Base-by-base conservation (phyloP, 176 grass and related monocot genomes). In the Carex littledalei region DNA sequence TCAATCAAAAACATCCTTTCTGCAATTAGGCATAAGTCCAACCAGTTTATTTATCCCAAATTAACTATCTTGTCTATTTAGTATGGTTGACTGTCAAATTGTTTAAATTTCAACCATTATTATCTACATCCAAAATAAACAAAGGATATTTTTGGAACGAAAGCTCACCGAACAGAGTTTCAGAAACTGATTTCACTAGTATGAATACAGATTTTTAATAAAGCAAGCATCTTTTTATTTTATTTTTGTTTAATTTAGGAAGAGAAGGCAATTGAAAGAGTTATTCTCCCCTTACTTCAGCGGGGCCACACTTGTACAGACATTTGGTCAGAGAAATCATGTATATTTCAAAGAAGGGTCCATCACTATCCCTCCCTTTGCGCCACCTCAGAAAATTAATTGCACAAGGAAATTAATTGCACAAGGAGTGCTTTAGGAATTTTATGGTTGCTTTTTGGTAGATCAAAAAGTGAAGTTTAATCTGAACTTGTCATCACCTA, bases 341-440 rank as follows among this genome's bases (percentile, higher is more conserved):
- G 94, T 97, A n/a, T 97, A 92, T 85, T 86, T 97, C 54, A 97
- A 97, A 85, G 92, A 93, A 0, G 89, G 90, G 29, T 97, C 94
- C 15, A 97, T 97, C 81, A 94, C 93, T 41, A 97, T 97, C 75
- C 92, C 94, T 2, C 94, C 94, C 1, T 97, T 39, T 90, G 94
- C 92, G 1, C 92, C 94, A 53, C 94, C 94, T 6, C 90, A 94
- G 73, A 97, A 94, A 76, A 94, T 97, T n/a, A n/a, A n/a, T n/a
- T n/a, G n/a, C n/a, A n/a, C n/a, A n/a, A 26, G 24, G 24, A 26
- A 26, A 26, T 26, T 26, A 26, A 26, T 26, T 26, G 24, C 24
- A 26, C 24, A 26, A 26, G 24, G 24, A 26, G 24, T 26, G 24
- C 24, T 26, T 26, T 26, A 26, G 24, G 24, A 26, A 26, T 26